Conservation (phyloP, 352 stramenopile genomes). For the Pythium aphanidermatum region DNA sequence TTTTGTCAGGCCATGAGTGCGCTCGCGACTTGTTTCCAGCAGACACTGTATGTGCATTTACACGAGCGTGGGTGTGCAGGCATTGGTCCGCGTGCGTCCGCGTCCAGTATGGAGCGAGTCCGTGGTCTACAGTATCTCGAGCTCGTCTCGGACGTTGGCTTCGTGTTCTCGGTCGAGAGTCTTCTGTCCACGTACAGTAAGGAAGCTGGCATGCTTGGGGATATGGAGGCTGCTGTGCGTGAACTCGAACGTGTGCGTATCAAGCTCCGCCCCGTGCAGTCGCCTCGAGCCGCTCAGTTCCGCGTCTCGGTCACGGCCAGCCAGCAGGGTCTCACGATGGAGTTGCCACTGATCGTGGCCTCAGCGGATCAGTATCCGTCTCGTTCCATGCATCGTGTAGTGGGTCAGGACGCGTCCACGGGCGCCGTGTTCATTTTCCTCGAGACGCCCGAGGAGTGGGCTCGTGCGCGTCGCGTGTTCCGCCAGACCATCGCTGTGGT, state of each 20-base stretch:
- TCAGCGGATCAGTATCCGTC: conserved; percentile 17
- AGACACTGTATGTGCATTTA: conserved; percentile 77
- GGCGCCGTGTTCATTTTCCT: conserved; percentile 66
- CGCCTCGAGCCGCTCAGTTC: conserved; percentile 52
- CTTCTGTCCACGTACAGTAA: conserved; percentile 83
- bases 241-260: conserved; percentile 64
- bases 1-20: conserved; percentile 79
- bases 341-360: conserved; percentile 67
- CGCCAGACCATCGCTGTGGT: conserved; percentile 53
- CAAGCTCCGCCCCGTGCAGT: conserved; percentile 63
- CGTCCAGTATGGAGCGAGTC: too few species aligned
- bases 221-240: conserved; percentile 77
- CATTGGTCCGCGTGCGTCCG: conserved; percentile 18
- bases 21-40: conserved; percentile 81
- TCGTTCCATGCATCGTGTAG: conserved; percentile 66
- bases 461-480: conserved; percentile 56
- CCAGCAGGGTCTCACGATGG: conserved; percentile 52
- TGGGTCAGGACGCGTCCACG: conserved; percentile 66
- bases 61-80: conserved; percentile 26
- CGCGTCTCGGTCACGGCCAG: conserved; percentile 65
- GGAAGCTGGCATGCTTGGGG: conserved; percentile 77
- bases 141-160: conserved; percentile 49
- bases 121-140: conserved; percentile 62
- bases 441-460: conserved; percentile 32
- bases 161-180: conserved; percentile 81